These are phyloP conservation scores for Metroxylon sagu DNA, from an alignment of 176 grass and related monocot species.

Conservation along the genomic window DNA sequence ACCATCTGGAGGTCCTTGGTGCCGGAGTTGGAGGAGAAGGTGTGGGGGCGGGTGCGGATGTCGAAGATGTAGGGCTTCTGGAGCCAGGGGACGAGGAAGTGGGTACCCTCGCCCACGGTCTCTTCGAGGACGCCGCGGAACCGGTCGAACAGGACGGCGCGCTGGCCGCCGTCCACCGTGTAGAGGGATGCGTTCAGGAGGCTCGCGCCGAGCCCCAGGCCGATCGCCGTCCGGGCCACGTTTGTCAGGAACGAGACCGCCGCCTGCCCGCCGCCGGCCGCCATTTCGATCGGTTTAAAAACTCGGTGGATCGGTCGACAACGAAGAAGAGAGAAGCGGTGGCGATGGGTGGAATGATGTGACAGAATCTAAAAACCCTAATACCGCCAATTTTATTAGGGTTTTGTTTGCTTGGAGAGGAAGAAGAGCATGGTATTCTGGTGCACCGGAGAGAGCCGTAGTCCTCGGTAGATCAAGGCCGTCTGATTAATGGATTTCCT, in stretches of 20 bases:
- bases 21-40: slow-evolving; percentile 93
- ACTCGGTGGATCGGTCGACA: no score
- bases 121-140: slow-evolving; percentile 80
- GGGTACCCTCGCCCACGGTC: slow-evolving; percentile 82
- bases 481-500: no score
- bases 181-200: slow-evolving; percentile 69
- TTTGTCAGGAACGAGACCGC: slow-evolving; percentile 71
- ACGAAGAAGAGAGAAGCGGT: no score
- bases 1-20: slow-evolving; percentile 99
- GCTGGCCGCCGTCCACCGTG: slow-evolving; percentile 95
- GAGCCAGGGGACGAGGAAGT: slow-evolving; percentile 92
- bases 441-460: no score
- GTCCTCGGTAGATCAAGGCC: no score
- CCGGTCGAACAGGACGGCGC: slow-evolving; percentile 91
- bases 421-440: no score
- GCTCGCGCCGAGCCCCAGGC: slow-evolving; percentile 53
- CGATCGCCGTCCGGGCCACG: slow-evolving; percentile 55
- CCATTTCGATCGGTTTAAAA: no score
- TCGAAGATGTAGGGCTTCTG: slow-evolving; percentile 97
- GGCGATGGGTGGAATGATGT: no score
- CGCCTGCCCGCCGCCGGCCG: slow-evolving; percentile 40
- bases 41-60: slow-evolving; percentile 94
- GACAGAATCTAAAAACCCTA: no score
- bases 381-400: no score
- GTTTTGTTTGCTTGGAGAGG: no score